phyloP scores from a whole-genome alignment of 2,329 filamentous ascomycete genomes.

The Trichoderma harzianum region DNA sequence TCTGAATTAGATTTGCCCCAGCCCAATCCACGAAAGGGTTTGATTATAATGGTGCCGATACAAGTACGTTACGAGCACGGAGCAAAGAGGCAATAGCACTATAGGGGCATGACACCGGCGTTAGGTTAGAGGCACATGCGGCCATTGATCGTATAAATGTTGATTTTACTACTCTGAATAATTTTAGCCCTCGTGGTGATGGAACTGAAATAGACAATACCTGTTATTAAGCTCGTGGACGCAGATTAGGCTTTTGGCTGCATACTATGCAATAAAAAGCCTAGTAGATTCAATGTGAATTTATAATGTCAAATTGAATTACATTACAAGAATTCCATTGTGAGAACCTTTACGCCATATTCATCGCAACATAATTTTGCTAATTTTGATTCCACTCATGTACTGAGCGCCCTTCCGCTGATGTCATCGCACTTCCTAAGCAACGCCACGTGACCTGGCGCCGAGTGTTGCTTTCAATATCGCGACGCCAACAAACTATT shows the following conservation, averaged over 20 bases:
- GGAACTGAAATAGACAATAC: background rate
- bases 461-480: slow-evolving; percentile 25
- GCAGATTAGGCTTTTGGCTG: background rate
- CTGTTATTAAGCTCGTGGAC: background rate
- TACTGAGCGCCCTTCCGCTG: background rate
- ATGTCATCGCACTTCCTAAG: background rate
- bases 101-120: slow-evolving; percentile 13
- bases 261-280: no score
- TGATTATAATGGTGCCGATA: slow-evolving; percentile 5
- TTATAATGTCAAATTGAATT: background rate
- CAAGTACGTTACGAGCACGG: background rate
- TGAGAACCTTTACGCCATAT: background rate
- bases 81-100: background rate
- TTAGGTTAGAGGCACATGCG: slow-evolving; percentile 14
- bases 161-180: background rate
- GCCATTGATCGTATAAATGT: slow-evolving; percentile 12
- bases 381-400: background rate
- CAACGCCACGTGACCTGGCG: slow-evolving; percentile 22
- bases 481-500: background rate
- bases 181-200: background rate
- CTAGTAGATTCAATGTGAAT: background rate
- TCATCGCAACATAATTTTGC: background rate
- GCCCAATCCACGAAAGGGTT: background rate
- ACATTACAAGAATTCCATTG: background rate
- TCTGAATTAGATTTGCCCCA: background rate